Percentiles rank a stretch among this genome's conserved stretches.
Evolutionary conservation across 352 stramenopile genomes (phyloP).

Genomic region (Phytopythium montanum): DNA sequence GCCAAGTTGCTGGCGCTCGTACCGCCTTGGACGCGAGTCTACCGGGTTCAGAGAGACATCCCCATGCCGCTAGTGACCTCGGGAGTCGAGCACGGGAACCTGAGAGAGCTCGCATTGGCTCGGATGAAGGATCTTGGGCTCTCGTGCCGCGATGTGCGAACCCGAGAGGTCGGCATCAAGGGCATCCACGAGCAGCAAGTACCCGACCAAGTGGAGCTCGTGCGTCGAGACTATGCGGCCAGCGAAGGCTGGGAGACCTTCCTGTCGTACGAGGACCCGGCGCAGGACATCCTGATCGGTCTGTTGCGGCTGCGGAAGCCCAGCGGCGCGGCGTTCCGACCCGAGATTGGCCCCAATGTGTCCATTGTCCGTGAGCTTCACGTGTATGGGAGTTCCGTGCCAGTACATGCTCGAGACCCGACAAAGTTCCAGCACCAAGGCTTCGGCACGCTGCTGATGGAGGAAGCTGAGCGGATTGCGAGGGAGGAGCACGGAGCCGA

Average conservation of each 20-base stretch:
- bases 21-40: constrained; percentile 95
- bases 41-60: constrained; percentile 96
- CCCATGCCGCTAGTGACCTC: constrained; percentile 97
- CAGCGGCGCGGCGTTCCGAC: constrained; percentile 76
- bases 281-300: constrained; percentile 96
- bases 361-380: constrained; percentile 92
- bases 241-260: constrained; percentile 98
- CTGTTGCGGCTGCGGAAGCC: constrained; percentile 92
- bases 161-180: constrained; percentile 96
- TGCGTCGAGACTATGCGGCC: constrained; percentile 94
- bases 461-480: constrained; percentile 96
- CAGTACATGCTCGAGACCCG: constrained; percentile 91
- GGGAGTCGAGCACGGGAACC: constrained; percentile 95
- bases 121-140: constrained; percentile 92
- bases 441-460: constrained; percentile 96
- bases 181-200: constrained; percentile 93
- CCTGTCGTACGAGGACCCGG: constrained; percentile 94
- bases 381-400: constrained; percentile 96
- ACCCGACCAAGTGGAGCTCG: constrained; percentile 95
- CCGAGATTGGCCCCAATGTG: constrained; percentile 61
- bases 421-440: constrained; percentile 97
- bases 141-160: constrained; percentile 94
- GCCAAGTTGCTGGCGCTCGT: constrained; percentile 92
- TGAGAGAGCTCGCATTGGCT: constrained; percentile 91
- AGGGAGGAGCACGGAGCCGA: constrained; percentile 92